phyloP scores from a whole-genome alignment of 129 eudicot species.

The Helianthus tuberosus region DNA sequence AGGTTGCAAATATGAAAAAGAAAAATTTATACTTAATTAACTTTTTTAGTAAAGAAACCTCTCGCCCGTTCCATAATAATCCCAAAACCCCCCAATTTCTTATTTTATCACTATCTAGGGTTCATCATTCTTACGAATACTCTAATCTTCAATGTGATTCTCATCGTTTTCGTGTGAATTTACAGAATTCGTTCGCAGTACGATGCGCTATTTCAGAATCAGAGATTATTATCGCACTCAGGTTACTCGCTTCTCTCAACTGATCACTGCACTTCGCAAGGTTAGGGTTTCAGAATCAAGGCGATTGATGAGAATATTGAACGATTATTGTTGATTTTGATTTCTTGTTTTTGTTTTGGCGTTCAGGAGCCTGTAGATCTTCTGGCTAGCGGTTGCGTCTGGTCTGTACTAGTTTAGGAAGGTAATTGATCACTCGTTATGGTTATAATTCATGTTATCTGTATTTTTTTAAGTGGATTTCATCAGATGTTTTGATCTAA shows the following conservation, averaged over 20 bases:
- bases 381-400: constrained; percentile 1
- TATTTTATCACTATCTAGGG: too few species aligned
- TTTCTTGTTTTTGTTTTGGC: not conserved
- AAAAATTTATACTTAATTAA: too few species aligned
- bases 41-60: too few species aligned
- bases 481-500: too few species aligned
- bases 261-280: constrained; percentile 10
- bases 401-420: too few species aligned
- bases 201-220: constrained; percentile 55
- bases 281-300: constrained; percentile 13
- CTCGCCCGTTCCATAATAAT: too few species aligned
- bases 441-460: too few species aligned
- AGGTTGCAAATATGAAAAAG: too few species aligned
- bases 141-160: constrained; percentile 17
- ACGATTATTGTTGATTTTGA: not conserved
- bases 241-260: constrained; percentile 18
- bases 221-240: constrained; percentile 33
- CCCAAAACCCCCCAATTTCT: too few species aligned
- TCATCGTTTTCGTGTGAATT: constrained; percentile 28
- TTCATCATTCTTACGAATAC: too few species aligned
- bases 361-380: constrained; percentile 36
- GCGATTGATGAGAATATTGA: not conserved
- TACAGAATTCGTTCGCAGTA: constrained; percentile 27
- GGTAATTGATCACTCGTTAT: too few species aligned
- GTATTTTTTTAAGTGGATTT: too few species aligned